A percentile compares a stretch with the other conserved stretches of the same genome.
Conservation (phyloP, 768 basidiomycete species). For the Boletus barrowsii region DNA sequence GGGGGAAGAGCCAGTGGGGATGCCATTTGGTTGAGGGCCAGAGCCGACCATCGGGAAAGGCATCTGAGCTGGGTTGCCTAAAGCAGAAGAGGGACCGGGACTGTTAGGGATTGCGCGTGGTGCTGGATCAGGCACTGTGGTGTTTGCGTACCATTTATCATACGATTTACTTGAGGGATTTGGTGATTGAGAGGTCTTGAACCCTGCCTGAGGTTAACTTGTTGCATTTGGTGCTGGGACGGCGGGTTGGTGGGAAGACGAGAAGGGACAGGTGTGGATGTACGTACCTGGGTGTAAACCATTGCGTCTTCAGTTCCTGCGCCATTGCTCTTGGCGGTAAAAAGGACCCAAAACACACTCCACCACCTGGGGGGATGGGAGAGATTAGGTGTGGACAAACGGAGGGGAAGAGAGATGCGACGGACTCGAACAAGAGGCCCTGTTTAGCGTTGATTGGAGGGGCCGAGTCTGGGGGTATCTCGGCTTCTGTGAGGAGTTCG, state of each 20-base stretch:
- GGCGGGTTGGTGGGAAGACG: conserved; percentile 10
- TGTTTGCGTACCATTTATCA: conserved; percentile 34
- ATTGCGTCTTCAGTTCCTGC: conserved; percentile 67
- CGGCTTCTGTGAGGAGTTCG: conserved; percentile 65
- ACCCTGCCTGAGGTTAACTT: conserved; percentile 33
- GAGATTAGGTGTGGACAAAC: not conserved
- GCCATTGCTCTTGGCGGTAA: conserved; percentile 73
- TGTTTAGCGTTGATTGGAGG: conserved; percentile 84
- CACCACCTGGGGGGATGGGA: conserved; percentile 59
- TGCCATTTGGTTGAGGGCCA: conserved; percentile 45
- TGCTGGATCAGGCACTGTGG: conserved; percentile 14
- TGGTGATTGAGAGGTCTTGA: conserved; percentile 25
- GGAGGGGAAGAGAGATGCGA: not conserved
- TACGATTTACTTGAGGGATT: conserved; percentile 26
- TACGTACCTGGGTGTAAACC: conserved; percentile 64
- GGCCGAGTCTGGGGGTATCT: conserved; percentile 54
- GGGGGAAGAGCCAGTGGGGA: conserved; percentile 27
- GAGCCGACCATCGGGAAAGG: conserved; percentile 27
- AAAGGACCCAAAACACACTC: conserved; percentile 86
- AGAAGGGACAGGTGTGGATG: not conserved
- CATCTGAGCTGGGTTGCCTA: conserved; percentile 26
- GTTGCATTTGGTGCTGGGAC: conserved; percentile 36
- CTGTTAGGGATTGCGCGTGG: conserved; percentile 30
- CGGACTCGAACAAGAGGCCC: conserved; percentile 80
- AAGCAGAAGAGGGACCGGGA: conserved; percentile 5